Conservation (phyloP, 495 filamentous ascomycete genomes). For the Neurospora cerealis region DNA sequence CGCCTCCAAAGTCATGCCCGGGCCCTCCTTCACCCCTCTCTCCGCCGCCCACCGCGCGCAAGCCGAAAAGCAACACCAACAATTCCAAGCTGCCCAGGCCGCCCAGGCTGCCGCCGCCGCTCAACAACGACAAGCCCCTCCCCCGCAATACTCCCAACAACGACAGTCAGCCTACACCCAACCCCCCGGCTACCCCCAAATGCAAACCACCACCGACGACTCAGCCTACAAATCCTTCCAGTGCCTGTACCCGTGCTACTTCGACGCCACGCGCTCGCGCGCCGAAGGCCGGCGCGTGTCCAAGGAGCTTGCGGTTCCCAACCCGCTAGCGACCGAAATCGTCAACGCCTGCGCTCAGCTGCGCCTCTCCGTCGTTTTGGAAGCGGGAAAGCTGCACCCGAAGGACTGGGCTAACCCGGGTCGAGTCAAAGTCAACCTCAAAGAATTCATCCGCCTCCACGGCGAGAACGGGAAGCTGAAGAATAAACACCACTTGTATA, state of each 20-base stretch:
- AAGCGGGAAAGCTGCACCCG: constrained; percentile 85
- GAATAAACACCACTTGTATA: constrained; percentile 87
- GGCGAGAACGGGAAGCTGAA: constrained; percentile 34
- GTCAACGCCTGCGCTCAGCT: constrained; percentile 70
- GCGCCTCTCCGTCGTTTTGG: constrained; percentile 67
- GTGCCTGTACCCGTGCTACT: constrained; percentile 92
- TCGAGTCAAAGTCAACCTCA: constrained; percentile 68
- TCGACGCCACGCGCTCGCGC: constrained; percentile 66
- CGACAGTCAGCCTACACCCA: constrained; percentile 7
- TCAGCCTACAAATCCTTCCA: constrained; percentile 64
- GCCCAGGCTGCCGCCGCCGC: constrained; percentile 26
- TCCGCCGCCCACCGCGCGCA: constrained; percentile 9
- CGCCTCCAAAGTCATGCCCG: background rate
- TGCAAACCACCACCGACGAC: constrained; percentile 35
- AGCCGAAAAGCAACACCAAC: background rate
- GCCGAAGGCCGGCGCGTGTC: constrained; percentile 72
- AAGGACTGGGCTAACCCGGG: constrained; percentile 98
- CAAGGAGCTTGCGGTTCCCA: constrained; percentile 58
- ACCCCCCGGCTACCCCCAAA: constrained; percentile 20
- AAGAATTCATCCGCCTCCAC: constrained; percentile 31
- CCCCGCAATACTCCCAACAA: constrained; percentile 7
- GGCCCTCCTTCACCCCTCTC: background rate
- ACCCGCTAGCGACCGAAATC: constrained; percentile 84
- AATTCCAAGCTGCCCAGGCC: constrained; percentile 19
- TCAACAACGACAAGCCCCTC: constrained; percentile 9